Evolutionary conservation across 768 basidiomycete species (phyloP), one percentile per base, ranked within the genome.

Genomic region (Mycena chlorophos): DNA sequence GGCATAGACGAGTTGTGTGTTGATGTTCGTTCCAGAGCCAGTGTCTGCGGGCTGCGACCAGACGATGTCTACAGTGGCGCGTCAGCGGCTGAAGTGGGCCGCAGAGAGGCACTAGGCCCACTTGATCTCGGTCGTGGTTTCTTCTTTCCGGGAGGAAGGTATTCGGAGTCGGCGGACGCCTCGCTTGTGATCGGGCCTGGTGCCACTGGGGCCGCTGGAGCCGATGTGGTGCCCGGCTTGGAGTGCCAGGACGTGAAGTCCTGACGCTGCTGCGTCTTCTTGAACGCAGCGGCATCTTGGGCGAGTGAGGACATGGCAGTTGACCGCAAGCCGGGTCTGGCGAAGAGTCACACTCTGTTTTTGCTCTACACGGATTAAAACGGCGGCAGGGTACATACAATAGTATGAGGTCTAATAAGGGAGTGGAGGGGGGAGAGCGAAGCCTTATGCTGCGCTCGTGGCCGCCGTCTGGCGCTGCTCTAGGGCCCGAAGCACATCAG

Each of bases 41-140:
- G 88, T 91, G 66, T 93, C 86, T n/a, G 87, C 86, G 16, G 93
- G 91, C 69, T 94, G 92, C 13, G 92, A 91, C 68, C 86, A 91
- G 16, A 91, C 88, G 61, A 90, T 75, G 73, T 83, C 89, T 89
- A 65, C 38, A 39, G 31, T 45, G 42, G 65, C 27, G 38, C 49
- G 55, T 55, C 60, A 63, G 57, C 46, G 51, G 57, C 42, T 12
- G 42, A 45, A 58, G 54, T 57, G 46, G 45, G 60, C 39, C 51
- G 56, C 49, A 23, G 61, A 54, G 62, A 29, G n/a, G n/a, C n/a
- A n/a, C n/a, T n/a, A 63, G 62, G 72, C 81, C 64, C 73, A 83
- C 86, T 87, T 52, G 81, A 72, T 70, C 87, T 88, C 64, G 85
- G 85, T 49, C 85, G 77, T 66, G 78, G 75, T 67, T 85, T 87